A percentile compares a stretch with the other conserved stretches of the same genome.
Evolutionary conservation across 1,139 yeast genomes (phyloP).

Genomic region (Pichia terricola): DNA sequence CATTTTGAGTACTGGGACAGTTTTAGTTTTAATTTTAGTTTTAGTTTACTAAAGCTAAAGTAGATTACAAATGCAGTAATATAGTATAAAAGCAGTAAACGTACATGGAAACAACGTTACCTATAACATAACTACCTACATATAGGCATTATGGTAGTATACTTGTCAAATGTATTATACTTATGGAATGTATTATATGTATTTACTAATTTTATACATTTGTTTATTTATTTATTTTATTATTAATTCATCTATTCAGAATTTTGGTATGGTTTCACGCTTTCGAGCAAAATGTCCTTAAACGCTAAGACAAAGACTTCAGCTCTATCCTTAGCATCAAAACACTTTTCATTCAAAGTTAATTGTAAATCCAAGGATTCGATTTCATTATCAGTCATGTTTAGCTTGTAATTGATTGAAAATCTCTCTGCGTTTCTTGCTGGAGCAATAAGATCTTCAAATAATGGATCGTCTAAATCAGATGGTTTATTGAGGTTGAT

Average conservation of each 20-base stretch:
- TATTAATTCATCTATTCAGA: background rate
- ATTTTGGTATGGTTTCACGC: background rate
- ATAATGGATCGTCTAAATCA: conserved; percentile 64
- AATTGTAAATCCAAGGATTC: conserved; percentile 33
- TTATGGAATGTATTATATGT: too few species aligned
- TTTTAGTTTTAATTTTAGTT: too few species aligned
- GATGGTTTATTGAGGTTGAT: conserved; percentile 20
- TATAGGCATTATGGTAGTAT: too few species aligned
- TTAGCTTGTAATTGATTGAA: conserved; percentile 26
- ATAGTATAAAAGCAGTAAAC: too few species aligned
- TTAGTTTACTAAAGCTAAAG: too few species aligned
- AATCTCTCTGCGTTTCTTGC: conserved; percentile 52
- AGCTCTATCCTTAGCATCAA: conserved; percentile 38
- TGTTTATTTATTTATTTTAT: too few species aligned
- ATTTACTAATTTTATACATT: too few species aligned
- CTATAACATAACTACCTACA: too few species aligned
- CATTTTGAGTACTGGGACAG: too few species aligned
- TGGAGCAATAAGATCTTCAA: conserved; percentile 75
- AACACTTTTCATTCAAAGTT: conserved; percentile 35
- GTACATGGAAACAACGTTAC: too few species aligned
- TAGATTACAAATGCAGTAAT: too few species aligned
- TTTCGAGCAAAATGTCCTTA: conserved; percentile 13
- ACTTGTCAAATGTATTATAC: too few species aligned
- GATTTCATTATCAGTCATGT: conserved; percentile 13
- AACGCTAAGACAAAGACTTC: conserved; percentile 21